Evolutionary conservation across 2,329 filamentous ascomycete species (phyloP).

Genomic region (Aspergillus fumigatus): DNA sequence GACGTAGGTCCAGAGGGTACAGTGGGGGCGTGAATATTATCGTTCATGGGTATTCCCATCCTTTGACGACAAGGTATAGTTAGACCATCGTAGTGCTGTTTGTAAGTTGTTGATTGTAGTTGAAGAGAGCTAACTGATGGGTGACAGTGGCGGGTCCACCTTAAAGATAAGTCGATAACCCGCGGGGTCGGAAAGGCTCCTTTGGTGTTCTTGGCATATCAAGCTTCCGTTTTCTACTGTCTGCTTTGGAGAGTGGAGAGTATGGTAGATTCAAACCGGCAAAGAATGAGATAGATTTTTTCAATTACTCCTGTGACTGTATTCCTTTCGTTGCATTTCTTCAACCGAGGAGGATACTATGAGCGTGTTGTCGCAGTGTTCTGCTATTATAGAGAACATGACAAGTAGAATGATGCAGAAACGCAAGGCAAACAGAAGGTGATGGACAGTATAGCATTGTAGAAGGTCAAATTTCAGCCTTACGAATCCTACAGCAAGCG

Average conservation of each 20-base stretch:
- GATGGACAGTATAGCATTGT: neutral
- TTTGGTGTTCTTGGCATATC: neutral
- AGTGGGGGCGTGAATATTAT: slow-evolving; percentile 62
- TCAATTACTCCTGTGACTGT: neutral
- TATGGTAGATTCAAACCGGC: neutral
- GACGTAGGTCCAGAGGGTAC: slow-evolving; percentile 74
- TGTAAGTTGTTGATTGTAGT: neutral
- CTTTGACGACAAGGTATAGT: slow-evolving; percentile 9
- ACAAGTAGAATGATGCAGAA: neutral
- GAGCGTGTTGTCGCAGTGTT: neutral
- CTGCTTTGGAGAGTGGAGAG: neutral
- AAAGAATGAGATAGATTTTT: neutral
- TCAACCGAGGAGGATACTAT: neutral
- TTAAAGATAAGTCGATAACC: neutral
- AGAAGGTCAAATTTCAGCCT: neutral
- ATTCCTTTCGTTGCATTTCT: neutral
- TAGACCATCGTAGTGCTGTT: neutral
- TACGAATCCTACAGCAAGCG: neutral
- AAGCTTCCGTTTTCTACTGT: slow-evolving; percentile 1
- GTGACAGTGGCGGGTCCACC: neutral
- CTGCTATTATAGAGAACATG: neutral
- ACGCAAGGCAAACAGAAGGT: neutral
- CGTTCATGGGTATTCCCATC: slow-evolving; percentile 60
- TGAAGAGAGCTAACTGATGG: neutral
- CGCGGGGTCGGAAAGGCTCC: neutral